Evolutionary conservation across 352 stramenopile species (phyloP).

Genomic region (Pelagophyceae sp.): DNA sequence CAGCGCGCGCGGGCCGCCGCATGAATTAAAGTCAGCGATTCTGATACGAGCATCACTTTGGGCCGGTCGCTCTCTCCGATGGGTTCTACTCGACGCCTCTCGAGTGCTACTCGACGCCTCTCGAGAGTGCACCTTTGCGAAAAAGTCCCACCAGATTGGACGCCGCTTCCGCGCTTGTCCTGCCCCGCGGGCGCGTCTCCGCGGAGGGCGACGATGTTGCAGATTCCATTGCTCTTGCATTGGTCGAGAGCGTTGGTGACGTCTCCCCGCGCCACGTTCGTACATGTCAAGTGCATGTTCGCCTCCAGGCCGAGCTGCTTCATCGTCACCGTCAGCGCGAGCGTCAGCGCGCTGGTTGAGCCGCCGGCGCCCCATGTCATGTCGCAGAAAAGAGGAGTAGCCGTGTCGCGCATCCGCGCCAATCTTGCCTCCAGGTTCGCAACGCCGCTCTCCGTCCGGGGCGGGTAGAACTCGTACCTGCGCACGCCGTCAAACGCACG

Average conservation of each 20-base stretch:
- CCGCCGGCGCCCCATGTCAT: slow-evolving; percentile 98
- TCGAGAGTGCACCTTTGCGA: too few relatives aligned
- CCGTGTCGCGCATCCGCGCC: slow-evolving; percentile 74
- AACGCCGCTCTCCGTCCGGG: slow-evolving; percentile 83
- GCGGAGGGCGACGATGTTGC: slow-evolving; percentile 94
- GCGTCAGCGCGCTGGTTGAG: slow-evolving; percentile 84
- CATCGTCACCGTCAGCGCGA: slow-evolving; percentile 74
- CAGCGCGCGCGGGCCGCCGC: too few relatives aligned
- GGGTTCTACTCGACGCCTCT: too few relatives aligned
- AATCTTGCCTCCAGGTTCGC: slow-evolving; percentile 94
- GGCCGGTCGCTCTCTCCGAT: too few relatives aligned
- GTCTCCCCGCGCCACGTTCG: slow-evolving; percentile 89
- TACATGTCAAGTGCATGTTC: slow-evolving; percentile 84
- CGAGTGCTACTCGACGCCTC: too few relatives aligned
- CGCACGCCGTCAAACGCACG: too few relatives aligned
- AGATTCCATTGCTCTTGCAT: slow-evolving; percentile 81
- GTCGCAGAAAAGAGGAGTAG: slow-evolving; percentile 90
- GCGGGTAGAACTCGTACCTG: slow-evolving; percentile 98
- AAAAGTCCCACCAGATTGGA: too few relatives aligned
- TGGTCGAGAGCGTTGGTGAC: slow-evolving; percentile 80
- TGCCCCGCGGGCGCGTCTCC: slow-evolving; percentile 86
- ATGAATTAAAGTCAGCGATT: too few relatives aligned
- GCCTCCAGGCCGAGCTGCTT: slow-evolving; percentile 51
- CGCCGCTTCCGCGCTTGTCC: too few relatives aligned
- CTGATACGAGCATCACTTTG: too few relatives aligned